phyloP scores from a whole-genome alignment of 768 basidiomycete genomes.

The Hericium alpestre region DNA sequence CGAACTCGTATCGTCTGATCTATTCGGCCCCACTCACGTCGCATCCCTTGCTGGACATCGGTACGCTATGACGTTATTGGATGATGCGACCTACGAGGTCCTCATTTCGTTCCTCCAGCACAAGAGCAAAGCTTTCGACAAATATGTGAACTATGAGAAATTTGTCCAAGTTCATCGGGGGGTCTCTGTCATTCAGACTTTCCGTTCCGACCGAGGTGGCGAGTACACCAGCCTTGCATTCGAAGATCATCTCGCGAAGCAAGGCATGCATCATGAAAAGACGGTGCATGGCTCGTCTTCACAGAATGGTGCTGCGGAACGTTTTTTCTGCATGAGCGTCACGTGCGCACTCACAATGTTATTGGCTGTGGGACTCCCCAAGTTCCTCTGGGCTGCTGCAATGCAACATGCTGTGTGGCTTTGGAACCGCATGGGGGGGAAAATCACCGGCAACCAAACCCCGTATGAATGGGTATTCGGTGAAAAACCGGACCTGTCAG shows the following conservation, averaged over 20 bases:
- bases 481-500: constrained; percentile 18
- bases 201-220: background rate
- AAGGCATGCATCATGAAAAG: background rate
- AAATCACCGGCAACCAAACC: constrained; percentile 4
- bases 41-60: background rate
- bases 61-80: background rate
- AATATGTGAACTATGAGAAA: background rate
- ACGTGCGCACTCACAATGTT: no score
- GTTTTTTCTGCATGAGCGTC: no score
- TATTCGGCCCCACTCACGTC: background rate
- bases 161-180: background rate
- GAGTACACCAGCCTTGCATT: background rate
- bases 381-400: constrained; percentile 19
- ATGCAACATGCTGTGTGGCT: constrained; percentile 14
- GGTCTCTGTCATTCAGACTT: background rate
- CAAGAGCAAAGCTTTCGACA: background rate
- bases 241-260: background rate
- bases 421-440: constrained; percentile 6
- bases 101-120: background rate
- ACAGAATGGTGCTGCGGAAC: background rate
- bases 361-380: constrained; percentile 5
- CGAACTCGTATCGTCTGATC: background rate
- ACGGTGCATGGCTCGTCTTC: background rate
- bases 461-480: constrained; percentile 12
- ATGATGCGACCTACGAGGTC: background rate